phyloP scores from a whole-genome alignment of 768 basidiomycete genomes.

The Pleurotus tuber-regium region DNA sequence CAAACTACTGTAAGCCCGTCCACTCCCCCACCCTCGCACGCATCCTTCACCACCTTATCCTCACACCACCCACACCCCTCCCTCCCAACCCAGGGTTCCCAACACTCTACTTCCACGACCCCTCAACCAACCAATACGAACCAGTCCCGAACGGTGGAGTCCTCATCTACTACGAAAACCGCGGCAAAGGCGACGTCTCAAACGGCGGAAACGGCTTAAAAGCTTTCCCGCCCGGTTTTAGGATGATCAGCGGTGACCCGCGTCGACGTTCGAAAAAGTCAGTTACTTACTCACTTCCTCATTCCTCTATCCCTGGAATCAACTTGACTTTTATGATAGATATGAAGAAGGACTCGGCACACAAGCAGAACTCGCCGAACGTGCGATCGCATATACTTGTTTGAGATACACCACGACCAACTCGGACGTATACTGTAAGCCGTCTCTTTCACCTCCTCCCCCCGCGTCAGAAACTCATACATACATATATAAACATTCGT shows the following conservation, averaged over 20 bases:
- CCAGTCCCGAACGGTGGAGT: conserved; percentile 37
- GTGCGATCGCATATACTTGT: conserved; percentile 38
- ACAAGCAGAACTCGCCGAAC: conserved; percentile 38
- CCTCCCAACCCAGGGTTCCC: conserved; percentile 32
- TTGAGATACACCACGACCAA: conserved; percentile 32
- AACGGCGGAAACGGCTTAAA: conserved; percentile 40
- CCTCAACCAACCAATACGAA: conserved; percentile 32
- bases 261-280: conserved; percentile 33
- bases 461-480: too few species aligned
- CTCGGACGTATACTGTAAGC: conserved; percentile 19
- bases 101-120: conserved; percentile 41
- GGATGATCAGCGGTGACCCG: conserved; percentile 41
- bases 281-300: background rate
- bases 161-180: conserved; percentile 41
- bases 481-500: background rate
- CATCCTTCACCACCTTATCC: background rate
- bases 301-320: background rate
- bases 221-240: conserved; percentile 41
- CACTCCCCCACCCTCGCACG: background rate
- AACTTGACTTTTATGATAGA: conserved; percentile 14
- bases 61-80: background rate
- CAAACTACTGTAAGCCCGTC: conserved; percentile 36
- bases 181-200: conserved; percentile 31
- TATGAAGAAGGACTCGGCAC: conserved; percentile 29
- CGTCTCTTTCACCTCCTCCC: conserved; percentile 19